Evolutionary conservation across 225 moss, liverwort and hornwort genomes (phyloP).

Genomic region (Takakia lepidozioides): DNA sequence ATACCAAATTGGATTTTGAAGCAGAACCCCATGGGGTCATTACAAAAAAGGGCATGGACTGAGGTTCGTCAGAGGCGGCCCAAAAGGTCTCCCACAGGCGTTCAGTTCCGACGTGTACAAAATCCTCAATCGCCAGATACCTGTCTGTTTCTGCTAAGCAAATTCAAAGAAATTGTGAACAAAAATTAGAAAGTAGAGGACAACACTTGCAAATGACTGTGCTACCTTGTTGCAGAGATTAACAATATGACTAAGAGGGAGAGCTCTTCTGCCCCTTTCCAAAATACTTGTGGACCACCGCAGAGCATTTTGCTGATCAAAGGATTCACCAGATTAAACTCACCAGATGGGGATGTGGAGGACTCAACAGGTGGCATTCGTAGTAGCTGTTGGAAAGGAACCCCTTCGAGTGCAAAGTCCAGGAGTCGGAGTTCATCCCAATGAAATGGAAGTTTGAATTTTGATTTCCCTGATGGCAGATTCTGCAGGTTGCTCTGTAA

Average conservation of each 20-base stretch:
- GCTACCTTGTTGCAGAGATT: background rate
- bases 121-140: slow-evolving; percentile 87
- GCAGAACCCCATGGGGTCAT: slow-evolving; percentile 71
- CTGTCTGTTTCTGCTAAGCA: slow-evolving; percentile 52
- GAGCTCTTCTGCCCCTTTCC: too few species aligned
- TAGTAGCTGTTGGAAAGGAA: slow-evolving; percentile 86
- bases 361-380: slow-evolving; percentile 72
- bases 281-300: too few species aligned
- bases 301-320: too few species aligned
- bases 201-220: background rate
- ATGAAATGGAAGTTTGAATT: slow-evolving; percentile 66
- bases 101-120: slow-evolving; percentile 74
- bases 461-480: slow-evolving; percentile 43
- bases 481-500: slow-evolving; percentile 63
- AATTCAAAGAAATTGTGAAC: background rate
- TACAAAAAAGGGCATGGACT: slow-evolving; percentile 81
- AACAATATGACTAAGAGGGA: too few species aligned
- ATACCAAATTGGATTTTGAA: slow-evolving; percentile 67
- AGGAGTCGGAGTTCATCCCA: slow-evolving; percentile 79
- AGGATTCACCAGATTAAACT: slow-evolving; percentile 4
- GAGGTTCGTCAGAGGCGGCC: slow-evolving; percentile 52
- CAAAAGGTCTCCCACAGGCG: slow-evolving; percentile 93
- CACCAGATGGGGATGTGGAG: slow-evolving; percentile 35
- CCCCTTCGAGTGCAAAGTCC: slow-evolving; percentile 88
- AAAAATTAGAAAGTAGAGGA: background rate